Evolutionary conservation across 257 asterid genomes (phyloP), one percentile per base, ranked within the genome.

Genomic region (Cordia subcordata): DNA sequence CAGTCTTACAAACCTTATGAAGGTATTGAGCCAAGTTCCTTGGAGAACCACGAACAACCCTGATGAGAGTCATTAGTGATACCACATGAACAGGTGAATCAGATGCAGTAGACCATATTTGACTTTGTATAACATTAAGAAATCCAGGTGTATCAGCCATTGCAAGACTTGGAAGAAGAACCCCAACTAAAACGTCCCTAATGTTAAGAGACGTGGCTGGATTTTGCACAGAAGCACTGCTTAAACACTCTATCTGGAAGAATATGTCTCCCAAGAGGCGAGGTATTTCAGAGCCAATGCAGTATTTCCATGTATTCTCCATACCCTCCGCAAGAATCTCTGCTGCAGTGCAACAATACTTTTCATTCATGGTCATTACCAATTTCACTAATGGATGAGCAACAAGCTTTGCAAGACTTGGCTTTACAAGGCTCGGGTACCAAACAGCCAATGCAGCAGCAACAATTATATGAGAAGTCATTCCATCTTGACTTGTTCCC

Each of bases 71-170:
- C 95, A 82, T 77, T 76, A 92, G 93, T 49, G 99, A 69, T 38
- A 80, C 94, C 22, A 71, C 85, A 74, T 92, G 99, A 73, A 92
- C 97, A 35, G 96, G 96, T 60, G 97, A 92, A 81, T 92, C 99
- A 66, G 99, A 92, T 67, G 99, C 99, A 61, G 99, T 92, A 53
- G 99, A 89, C 97, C 97, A 92, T 55, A 92, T 82, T 71, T 92
- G 96, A 62, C 90, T 80, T 77, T 88, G 94, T 35, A 88, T 82
- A 64, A 86, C 99, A 75, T 84, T 85, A 67, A 92, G 85, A 76
- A 84, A 92, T 52, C 89, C 95, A 47, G 77, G 74, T 70, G 86
- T 73, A 64, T 92, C 99, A 44, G 99, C 89, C 93, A 92, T 84
- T 69, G 96, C 97, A 66, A 92, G 78, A 73, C 93, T 86, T 46